These are phyloP conservation scores for Phytophthora multivora DNA, from an alignment of 352 stramenopile genomes.

Conservation along the genomic window DNA sequence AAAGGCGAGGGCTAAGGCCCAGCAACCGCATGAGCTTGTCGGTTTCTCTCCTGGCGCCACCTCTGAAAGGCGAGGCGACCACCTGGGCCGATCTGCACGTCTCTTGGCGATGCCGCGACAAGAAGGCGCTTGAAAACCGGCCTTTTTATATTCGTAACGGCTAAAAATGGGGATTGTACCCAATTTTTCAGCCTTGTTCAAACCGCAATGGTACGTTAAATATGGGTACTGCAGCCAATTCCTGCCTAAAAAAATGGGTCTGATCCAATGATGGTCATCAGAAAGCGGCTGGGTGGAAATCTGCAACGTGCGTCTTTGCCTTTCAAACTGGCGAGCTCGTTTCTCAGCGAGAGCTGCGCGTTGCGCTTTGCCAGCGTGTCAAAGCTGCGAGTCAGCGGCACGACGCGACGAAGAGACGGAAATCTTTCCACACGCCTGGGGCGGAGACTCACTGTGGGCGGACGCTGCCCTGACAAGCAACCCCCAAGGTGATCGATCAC, in stretches of 20 bases:
- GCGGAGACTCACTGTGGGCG: not conserved
- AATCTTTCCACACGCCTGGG: constrained; percentile 19
- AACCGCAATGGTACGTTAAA: too few relatives aligned
- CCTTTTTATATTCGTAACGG: constrained; percentile 33
- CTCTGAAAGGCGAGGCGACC: constrained; percentile 38
- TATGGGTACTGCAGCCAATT: too few relatives aligned
- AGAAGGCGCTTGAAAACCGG: constrained; percentile 10
- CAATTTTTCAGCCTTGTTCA: too few relatives aligned
- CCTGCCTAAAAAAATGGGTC: not conserved
- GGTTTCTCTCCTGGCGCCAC: constrained; percentile 34
- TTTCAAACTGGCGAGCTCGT: constrained; percentile 16
- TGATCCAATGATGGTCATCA: constrained; percentile 31
- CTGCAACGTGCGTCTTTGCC: not conserved
- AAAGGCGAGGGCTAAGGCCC: constrained; percentile 90
- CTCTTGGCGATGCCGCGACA: constrained; percentile 40
- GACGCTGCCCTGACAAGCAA: constrained; percentile 17
- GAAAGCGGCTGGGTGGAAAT: constrained; percentile 11
- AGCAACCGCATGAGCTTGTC: constrained; percentile 47
- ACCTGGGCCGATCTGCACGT: constrained; percentile 44
- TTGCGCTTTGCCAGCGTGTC: constrained; percentile 13
- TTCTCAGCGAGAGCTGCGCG: constrained; percentile 24
- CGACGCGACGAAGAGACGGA: constrained; percentile 22
- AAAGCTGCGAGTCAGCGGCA: constrained; percentile 15
- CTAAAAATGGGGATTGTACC: not conserved
- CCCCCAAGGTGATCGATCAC: not conserved